Percentiles rank a stretch among this genome's conserved stretches.
Evolutionary conservation across 208 protist species (phyloP).

Genomic region (Willaertia magna): DNA sequence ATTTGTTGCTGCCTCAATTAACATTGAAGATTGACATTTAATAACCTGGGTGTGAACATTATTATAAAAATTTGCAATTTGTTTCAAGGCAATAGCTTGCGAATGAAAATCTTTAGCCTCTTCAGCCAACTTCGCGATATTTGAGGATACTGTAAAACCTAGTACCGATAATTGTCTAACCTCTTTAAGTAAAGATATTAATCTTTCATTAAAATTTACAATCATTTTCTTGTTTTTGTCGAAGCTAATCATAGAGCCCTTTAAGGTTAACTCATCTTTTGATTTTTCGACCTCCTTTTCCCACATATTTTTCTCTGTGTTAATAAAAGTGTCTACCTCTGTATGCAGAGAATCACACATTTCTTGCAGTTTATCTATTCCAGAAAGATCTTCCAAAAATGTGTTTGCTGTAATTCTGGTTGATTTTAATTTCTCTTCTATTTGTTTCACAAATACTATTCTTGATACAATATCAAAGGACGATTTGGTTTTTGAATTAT

Average conservation of each 20-base stretch:
- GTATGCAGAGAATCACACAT: neutral
- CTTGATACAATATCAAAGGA: neutral
- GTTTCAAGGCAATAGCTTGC: conserved; percentile 56
- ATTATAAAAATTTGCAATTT: conserved; percentile 73
- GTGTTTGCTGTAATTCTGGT: neutral
- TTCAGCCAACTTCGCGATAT: conserved; percentile 55
- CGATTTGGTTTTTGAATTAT: no score
- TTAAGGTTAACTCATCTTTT: neutral
- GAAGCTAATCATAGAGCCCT: neutral
- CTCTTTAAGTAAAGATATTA: neutral
- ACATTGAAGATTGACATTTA: neutral
- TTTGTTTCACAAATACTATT: neutral
- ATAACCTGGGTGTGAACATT: conserved; percentile 71
- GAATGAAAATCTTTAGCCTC: conserved; percentile 46
- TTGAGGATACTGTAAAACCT: conserved; percentile 41
- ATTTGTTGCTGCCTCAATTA: neutral
- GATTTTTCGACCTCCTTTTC: neutral
- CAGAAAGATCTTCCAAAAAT: neutral
- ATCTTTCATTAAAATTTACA: conserved; percentile 3
- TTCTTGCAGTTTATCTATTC: neutral
- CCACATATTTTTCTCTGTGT: neutral
- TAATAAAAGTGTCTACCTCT: neutral
- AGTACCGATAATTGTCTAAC: neutral
- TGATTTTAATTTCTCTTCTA: neutral
- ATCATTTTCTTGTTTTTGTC: conserved; percentile 1